A percentile compares a stretch with the other conserved stretches of the same genome.
Conservation (phyloP, 768 basidiomycete genomes). For the Boletus tomentosulus region DNA sequence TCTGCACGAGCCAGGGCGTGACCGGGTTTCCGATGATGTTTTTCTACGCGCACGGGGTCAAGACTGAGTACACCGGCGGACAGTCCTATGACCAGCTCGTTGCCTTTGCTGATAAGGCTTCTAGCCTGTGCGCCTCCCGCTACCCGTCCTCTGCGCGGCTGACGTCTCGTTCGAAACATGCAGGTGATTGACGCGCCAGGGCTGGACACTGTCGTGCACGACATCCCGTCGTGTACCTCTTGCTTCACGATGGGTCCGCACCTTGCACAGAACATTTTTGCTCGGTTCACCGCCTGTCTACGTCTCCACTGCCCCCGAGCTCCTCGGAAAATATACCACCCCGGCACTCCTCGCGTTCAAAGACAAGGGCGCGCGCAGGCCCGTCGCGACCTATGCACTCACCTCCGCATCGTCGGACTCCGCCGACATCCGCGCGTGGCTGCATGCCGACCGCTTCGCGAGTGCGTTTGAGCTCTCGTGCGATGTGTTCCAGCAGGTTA, state of each 20-base stretch:
- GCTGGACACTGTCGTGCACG: constrained; percentile 1
- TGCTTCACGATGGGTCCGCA: too few species aligned
- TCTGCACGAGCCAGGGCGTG: too few species aligned
- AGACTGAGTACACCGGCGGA: constrained; percentile 72
- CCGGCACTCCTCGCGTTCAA: too few species aligned
- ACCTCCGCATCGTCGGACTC: too few species aligned
- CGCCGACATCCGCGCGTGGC: too few species aligned
- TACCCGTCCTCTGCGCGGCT: not conserved
- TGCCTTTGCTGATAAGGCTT: constrained; percentile 72
- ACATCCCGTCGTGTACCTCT: too few species aligned
- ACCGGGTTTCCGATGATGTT: constrained; percentile 74
- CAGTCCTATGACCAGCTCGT: constrained; percentile 67
- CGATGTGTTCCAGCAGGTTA: constrained; percentile 51
- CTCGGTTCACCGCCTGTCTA: too few species aligned
- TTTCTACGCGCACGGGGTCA: constrained; percentile 57
- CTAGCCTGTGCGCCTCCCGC: constrained; percentile 52
- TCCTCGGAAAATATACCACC: too few species aligned
- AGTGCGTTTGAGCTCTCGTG: constrained; percentile 69
- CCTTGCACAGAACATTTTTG: too few species aligned
- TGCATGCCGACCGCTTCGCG: constrained; percentile 57
- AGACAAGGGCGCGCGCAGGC: too few species aligned
- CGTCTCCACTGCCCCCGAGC: not conserved
- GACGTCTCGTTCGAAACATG: constrained; percentile 14
- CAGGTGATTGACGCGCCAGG: constrained; percentile 10
- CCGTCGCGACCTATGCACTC: too few species aligned